Evolutionary conservation across 768 basidiomycete species (phyloP).

Genomic region (Rhodocollybia butyracea): DNA sequence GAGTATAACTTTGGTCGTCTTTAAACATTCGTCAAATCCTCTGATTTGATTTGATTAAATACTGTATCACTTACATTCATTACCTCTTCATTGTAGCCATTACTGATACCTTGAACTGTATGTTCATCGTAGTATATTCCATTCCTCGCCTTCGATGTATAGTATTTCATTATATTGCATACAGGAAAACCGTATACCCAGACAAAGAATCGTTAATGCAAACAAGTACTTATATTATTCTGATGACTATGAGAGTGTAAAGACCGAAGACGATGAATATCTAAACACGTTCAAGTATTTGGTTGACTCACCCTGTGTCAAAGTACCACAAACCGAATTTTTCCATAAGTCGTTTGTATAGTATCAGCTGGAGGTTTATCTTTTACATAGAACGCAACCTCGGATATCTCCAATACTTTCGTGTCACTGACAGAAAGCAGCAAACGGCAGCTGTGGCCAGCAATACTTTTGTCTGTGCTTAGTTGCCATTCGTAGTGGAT

Average conservation of each 20-base stretch:
- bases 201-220: too few relatives aligned
- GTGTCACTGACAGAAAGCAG: conserved; percentile 24
- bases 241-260: too few relatives aligned
- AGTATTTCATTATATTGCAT: too few relatives aligned
- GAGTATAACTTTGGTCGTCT: neutral
- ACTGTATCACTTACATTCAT: neutral
- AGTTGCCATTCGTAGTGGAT: conserved; percentile 38
- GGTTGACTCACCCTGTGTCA: too few relatives aligned
- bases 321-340: neutral
- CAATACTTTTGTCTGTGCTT: conserved; percentile 33
- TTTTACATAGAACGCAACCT: conserved; percentile 41
- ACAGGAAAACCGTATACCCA: too few relatives aligned
- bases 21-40: neutral
- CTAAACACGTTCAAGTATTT: too few relatives aligned
- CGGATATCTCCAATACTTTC: conserved; percentile 43
- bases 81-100: neutral
- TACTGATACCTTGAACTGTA: neutral
- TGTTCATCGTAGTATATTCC: neutral
- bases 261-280: too few relatives aligned
- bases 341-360: neutral
- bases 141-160: conserved; percentile 1
- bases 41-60: neutral
- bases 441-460: conserved; percentile 28
- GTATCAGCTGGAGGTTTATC: neutral
- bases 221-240: too few relatives aligned